These are phyloP conservation scores for Saturnispora zaruensis DNA, from an alignment of 805 yeast species.

Conservation along the genomic window DNA sequence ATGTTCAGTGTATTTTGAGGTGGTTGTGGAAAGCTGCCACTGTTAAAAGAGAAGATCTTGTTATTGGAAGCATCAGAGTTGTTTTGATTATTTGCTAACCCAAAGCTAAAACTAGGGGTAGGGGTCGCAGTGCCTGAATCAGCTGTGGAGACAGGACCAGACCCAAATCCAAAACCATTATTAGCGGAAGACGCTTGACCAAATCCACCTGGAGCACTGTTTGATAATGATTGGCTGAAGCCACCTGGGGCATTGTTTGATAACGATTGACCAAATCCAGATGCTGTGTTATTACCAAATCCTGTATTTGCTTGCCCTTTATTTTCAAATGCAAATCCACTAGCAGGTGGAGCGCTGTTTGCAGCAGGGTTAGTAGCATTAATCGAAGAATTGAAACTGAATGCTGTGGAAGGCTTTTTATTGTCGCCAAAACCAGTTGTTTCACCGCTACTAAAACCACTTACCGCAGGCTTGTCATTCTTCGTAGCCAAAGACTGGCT, in stretches of 20 bases:
- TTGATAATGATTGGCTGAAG: background rate
- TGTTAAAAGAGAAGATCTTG: background rate
- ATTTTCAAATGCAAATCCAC: constrained; percentile 2
- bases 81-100: constrained; percentile 1
- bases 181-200: background rate
- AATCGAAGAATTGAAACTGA: background rate
- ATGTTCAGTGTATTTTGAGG: background rate
- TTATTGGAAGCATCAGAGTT: background rate
- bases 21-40: background rate
- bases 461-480: constrained; percentile 4
- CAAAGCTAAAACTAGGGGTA: constrained; percentile 4
- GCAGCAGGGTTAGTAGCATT: background rate
- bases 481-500: background rate
- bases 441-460: background rate
- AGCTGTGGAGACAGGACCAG: constrained; percentile 5
- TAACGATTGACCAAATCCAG: background rate
- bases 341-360: background rate
- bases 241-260: background rate
- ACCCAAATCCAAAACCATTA: constrained; percentile 7
- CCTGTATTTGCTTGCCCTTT: background rate
- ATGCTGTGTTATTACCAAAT: background rate
- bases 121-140: constrained; percentile 1
- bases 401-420: background rate
- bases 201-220: background rate
- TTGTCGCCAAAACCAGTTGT: background rate